phyloP scores from a whole-genome alignment of 169 alveolate species.

The Neospora caninum region DNA sequence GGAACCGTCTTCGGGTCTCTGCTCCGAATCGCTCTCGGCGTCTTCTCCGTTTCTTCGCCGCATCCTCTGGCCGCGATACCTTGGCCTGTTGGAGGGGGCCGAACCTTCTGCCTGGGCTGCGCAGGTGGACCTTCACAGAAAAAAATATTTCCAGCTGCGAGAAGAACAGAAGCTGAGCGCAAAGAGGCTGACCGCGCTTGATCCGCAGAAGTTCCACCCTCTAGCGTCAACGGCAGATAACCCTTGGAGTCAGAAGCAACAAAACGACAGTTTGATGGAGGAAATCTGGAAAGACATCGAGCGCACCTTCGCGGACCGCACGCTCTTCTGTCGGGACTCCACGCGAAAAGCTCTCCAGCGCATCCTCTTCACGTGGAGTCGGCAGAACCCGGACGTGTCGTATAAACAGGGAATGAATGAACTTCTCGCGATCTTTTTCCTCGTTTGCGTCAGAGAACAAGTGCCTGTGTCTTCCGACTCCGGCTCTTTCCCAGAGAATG shows the following conservation, averaged over 20 bases:
- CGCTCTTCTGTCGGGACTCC: constrained; percentile 78
- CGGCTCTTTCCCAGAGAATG: not conserved
- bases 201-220: constrained; percentile 66
- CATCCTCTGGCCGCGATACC: constrained; percentile 53
- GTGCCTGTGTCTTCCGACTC: constrained; percentile 36
- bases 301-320: constrained; percentile 78
- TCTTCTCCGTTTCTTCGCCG: constrained; percentile 42
- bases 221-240: constrained; percentile 67
- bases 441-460: constrained; percentile 69
- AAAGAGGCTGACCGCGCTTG: constrained; percentile 55
- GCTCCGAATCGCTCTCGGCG: not conserved
- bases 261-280: constrained; percentile 69
- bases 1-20: not conserved
- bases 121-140: constrained; percentile 52
- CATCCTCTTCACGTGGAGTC: constrained; percentile 86
- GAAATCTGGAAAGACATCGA: constrained; percentile 79
- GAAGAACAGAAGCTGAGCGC: constrained; percentile 55
- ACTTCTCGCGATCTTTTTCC: constrained; percentile 66
- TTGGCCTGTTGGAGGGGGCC: constrained; percentile 41
- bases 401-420: constrained; percentile 88
- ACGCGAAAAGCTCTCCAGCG: constrained; percentile 80
- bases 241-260: constrained; percentile 75
- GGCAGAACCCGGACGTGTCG: constrained; percentile 82
- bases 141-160: constrained; percentile 38
- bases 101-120: constrained; percentile 42